A percentile compares a stretch with the other conserved stretches of the same genome.
Evolutionary conservation across 441 rosid genomes (phyloP).

Genomic region (Kokia cookei): DNA sequence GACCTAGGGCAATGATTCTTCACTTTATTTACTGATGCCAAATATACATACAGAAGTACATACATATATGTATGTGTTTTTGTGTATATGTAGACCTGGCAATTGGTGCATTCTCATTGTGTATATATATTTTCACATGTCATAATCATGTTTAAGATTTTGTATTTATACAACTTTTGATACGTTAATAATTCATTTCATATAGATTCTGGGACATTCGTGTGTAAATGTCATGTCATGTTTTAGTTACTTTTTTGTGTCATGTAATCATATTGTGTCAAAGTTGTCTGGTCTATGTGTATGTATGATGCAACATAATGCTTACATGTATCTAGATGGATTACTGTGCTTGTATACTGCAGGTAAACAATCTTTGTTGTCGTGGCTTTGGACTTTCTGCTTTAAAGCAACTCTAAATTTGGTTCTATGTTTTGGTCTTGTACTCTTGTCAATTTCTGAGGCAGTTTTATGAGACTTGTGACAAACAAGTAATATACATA

Average conservation of each 20-base stretch:
- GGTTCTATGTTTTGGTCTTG: background rate
- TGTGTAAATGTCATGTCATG: background rate
- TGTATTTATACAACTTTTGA: background rate
- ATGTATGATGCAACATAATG: background rate
- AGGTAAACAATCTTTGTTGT: background rate
- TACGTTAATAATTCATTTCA: background rate
- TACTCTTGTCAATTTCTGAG: background rate
- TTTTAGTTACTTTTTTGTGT: background rate
- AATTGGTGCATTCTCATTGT: background rate
- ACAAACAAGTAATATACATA: background rate
- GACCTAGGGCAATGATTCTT: background rate
- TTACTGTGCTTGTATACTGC: background rate
- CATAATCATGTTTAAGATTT: background rate
- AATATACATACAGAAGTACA: background rate
- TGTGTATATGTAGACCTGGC: background rate
- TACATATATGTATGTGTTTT: background rate
- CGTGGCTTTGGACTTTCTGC: background rate
- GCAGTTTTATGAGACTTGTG: background rate
- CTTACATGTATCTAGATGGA: background rate
- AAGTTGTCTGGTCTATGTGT: background rate
- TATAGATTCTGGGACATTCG: background rate
- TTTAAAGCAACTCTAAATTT: background rate
- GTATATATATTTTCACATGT: background rate
- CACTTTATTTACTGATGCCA: background rate
- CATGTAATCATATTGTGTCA: background rate